Base-by-base conservation (phyloP, 2,329 filamentous ascomycete genomes). In the Cytospora chrysosperma region DNA sequence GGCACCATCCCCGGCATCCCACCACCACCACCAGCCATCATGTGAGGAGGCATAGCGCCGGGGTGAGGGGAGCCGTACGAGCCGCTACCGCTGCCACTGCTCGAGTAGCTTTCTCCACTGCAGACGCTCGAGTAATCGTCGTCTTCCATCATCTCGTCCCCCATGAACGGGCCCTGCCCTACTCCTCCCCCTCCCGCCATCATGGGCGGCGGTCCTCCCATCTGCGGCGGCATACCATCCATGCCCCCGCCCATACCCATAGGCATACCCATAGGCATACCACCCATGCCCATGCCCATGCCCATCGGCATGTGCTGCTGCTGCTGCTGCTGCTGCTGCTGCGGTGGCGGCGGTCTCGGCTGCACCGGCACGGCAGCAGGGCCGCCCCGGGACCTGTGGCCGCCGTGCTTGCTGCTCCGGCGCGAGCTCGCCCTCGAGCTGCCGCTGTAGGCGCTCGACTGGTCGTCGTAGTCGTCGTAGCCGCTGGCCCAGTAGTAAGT, bases 1-100 rank as follows among this genome's bases (percentile, higher is more conserved):
- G 32, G 55, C n/a, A 40, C 61, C 59, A 65, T 64, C 15, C 50
- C 56, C 13, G 65, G 65, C 61, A 63, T 56, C 26, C 43, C 56
- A 10, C 61, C 61, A 52, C 32, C 47, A 50, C 28, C 28, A 30
- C 28, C 28, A 30, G 12, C 12, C 32, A 34, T 34, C 61, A 52
- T 53, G 7, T 47, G 43, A 24, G 43, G 43, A 13, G 43, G 43
- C 53, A 58, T 57, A 30, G 53, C 17, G 17, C 65, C 50, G 47
- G 53, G 17, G n/a, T 30, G 62, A 6, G 54, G 43, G 21, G 63
- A 63, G 56, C 32, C 5, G 43, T 24, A 56, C 19, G 57, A 62
- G 37, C 57, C 53, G 13, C 34, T 49, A 13, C 52, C 37, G 24
- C 62, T 62, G 54, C 52, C 37, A n/a, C 62, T 62, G 54, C 40